Conservation (phyloP, 2,329 filamentous ascomycete species). For the Trichoderma simmonsii region DNA sequence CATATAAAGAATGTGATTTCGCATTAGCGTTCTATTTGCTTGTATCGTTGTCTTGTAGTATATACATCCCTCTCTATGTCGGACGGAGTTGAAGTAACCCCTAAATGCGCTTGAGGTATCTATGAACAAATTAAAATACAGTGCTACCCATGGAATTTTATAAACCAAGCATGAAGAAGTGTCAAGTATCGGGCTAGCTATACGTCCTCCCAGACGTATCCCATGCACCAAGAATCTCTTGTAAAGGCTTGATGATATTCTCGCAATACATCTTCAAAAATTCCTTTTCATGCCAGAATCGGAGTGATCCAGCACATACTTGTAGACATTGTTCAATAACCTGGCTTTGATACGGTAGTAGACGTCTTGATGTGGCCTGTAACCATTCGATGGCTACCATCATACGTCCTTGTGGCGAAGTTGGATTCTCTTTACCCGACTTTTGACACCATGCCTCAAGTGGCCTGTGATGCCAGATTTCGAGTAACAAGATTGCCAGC, state of each 20-base stretch:
- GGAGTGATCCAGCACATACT: neutral
- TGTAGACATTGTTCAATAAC: neutral
- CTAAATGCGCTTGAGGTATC: neutral
- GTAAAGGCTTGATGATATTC: constrained; percentile 6
- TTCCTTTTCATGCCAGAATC: neutral
- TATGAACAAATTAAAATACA: neutral
- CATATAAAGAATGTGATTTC: neutral
- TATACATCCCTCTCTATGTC: neutral
- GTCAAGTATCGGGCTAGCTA: neutral
- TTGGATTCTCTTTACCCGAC: neutral
- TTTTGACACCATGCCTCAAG: neutral
- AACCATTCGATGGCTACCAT: neutral
- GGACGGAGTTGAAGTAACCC: neutral
- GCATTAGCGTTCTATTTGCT: neutral
- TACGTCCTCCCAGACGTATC: neutral
- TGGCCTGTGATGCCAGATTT: constrained; percentile 6
- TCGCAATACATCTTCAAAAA: neutral
- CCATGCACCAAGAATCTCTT: neutral
- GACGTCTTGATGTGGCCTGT: neutral
- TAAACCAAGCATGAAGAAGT: neutral
- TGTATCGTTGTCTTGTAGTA: neutral
- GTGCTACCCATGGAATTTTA: neutral
- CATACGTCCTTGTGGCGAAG: neutral
- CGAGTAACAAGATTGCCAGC: neutral
- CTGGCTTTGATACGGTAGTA: neutral